These are phyloP conservation scores for Boletus tylopilopsis DNA, from an alignment of 768 basidiomycete genomes.

Conservation along the genomic window DNA sequence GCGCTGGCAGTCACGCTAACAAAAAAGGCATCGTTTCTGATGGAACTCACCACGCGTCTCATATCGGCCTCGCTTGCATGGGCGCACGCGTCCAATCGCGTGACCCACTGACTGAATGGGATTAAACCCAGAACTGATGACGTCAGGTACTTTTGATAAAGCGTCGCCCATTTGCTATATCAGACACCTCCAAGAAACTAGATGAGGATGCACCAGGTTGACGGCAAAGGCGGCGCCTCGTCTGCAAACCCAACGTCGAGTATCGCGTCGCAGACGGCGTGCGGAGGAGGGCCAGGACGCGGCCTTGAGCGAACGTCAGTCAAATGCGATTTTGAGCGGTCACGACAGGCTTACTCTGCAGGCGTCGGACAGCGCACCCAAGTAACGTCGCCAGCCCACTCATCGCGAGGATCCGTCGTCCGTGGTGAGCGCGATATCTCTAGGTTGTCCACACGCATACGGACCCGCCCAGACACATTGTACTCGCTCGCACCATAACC, in stretches of 20 bases:
- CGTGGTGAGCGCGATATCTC: not conserved
- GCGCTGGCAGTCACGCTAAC: too few relatives aligned
- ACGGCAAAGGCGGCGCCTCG: constrained; percentile 15
- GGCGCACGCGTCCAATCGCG: too few relatives aligned
- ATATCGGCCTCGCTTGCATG: too few relatives aligned
- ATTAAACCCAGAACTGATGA: constrained; percentile 25
- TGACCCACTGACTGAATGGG: constrained; percentile 15
- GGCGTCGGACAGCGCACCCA: too few relatives aligned
- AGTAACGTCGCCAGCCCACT: constrained; percentile 28
- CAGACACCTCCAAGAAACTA: constrained; percentile 21
- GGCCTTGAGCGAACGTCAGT: constrained; percentile 6
- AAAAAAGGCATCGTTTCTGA: too few relatives aligned
- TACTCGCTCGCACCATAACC: constrained; percentile 38
- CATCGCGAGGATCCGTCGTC: constrained; percentile 29
- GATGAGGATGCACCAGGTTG: constrained; percentile 34
- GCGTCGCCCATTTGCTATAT: constrained; percentile 24
- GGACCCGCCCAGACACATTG: constrained; percentile 19
- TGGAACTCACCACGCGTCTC: too few relatives aligned
- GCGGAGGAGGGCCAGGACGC: constrained; percentile 30
- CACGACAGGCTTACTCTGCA: too few relatives aligned
- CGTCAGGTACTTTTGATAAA: constrained; percentile 10
- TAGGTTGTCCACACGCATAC: not conserved
- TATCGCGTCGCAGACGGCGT: constrained; percentile 25
- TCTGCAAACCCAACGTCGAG: constrained; percentile 27
- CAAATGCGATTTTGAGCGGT: too few relatives aligned